These are phyloP conservation scores for Colletotrichum incanum DNA, from an alignment of 2,329 filamentous ascomycete genomes.

Conservation along the genomic window DNA sequence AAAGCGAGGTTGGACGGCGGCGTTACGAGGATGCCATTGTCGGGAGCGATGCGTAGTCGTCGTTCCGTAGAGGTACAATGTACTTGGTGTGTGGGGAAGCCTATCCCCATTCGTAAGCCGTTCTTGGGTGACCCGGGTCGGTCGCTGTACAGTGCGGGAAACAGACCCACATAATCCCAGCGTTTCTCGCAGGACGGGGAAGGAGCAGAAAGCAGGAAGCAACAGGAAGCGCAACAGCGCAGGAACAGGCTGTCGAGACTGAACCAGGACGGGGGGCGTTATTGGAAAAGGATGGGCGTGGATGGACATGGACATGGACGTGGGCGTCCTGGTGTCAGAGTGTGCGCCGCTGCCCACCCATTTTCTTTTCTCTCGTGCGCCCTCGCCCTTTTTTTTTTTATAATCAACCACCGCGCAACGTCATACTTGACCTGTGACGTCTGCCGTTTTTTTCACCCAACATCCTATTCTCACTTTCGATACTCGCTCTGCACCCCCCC, in stretches of 20 bases:
- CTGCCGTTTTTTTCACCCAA: slow-evolving; percentile 51
- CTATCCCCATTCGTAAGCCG: slow-evolving; percentile 33
- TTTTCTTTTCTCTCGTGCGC: slow-evolving; percentile 52
- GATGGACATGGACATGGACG: slow-evolving; percentile 26
- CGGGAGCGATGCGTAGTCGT: slow-evolving; percentile 3
- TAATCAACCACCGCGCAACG: slow-evolving; percentile 56
- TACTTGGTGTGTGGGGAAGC: background rate
- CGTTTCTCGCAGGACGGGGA: slow-evolving; percentile 30
- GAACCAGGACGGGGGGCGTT: slow-evolving; percentile 19
- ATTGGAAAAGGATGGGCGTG: slow-evolving; percentile 29
- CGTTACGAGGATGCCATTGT: background rate
- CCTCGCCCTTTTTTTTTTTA: slow-evolving; percentile 42
- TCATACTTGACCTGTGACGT: slow-evolving; percentile 62
- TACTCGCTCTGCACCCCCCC: slow-evolving; percentile 38
- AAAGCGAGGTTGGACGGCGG: no score
- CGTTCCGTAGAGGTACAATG: slow-evolving; percentile 6
- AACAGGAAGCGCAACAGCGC: background rate
- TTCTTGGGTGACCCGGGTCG: slow-evolving; percentile 13
- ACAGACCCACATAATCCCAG: slow-evolving; percentile 8
- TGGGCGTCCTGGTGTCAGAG: slow-evolving; percentile 41
- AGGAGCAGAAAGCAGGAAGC: slow-evolving; percentile 19
- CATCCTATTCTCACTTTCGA: slow-evolving; percentile 39
- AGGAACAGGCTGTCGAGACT: slow-evolving; percentile 7
- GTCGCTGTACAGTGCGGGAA: slow-evolving; percentile 29
- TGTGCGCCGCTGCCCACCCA: slow-evolving; percentile 43